Percentiles rank a stretch among this genome's conserved stretches.
These are phyloP conservation scores for Yamadazyma triangularis DNA, from an alignment of 1,139 yeast species.

Conservation along the genomic window DNA sequence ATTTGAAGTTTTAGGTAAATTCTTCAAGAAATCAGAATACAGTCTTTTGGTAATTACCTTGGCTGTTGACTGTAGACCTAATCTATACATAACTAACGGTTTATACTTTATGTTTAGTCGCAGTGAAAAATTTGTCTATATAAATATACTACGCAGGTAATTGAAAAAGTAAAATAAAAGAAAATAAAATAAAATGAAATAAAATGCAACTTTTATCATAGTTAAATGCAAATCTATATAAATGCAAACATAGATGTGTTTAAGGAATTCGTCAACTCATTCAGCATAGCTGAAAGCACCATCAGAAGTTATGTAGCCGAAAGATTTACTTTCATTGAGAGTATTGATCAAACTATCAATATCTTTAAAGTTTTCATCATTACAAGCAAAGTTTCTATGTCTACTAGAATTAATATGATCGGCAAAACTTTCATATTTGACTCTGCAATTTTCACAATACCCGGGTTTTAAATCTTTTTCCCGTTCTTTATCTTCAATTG, in stretches of 20 bases:
- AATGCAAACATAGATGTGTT: no score
- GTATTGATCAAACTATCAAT: constrained; percentile 65
- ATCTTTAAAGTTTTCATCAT: constrained; percentile 65
- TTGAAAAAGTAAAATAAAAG: no score
- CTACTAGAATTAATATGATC: constrained; percentile 68
- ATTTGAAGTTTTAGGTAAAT: constrained; percentile 12
- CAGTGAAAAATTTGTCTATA: no score
- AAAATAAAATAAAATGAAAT: no score
- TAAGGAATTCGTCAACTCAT: no score
- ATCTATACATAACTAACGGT: no score
- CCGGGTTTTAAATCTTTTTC: constrained; percentile 46
- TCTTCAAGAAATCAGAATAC: constrained; percentile 20
- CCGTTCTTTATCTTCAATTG: constrained; percentile 49
- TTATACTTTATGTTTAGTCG: no score
- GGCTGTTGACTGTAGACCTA: neutral
- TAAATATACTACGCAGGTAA: no score
- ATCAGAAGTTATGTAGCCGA: constrained; percentile 42
- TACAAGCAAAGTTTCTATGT: constrained; percentile 78
- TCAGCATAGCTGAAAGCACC: constrained; percentile 34
- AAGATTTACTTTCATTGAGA: constrained; percentile 39
- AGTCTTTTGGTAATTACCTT: constrained; percentile 3
- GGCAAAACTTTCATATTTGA: constrained; percentile 74
- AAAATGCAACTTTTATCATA: no score
- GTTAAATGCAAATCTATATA: no score
- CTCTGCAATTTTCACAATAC: constrained; percentile 92